Conservation (phyloP, 352 stramenopile species). For the Phytophthora sojae region DNA sequence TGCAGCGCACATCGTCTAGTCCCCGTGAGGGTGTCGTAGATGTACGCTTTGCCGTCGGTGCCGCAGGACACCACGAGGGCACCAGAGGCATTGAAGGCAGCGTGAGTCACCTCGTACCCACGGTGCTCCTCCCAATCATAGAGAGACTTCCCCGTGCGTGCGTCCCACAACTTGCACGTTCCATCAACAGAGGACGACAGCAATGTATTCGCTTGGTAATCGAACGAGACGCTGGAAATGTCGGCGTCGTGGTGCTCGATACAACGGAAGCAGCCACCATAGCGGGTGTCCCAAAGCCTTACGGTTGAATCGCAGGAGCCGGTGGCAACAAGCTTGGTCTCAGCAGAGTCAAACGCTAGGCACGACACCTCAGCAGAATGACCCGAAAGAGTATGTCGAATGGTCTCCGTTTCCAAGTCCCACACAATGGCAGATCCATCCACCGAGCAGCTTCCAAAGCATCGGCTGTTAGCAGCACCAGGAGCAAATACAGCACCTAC, state of each 20-base stretch:
- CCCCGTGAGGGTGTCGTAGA: conserved; percentile 81
- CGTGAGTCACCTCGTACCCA: conserved; percentile 57
- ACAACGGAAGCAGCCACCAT: conserved; percentile 74
- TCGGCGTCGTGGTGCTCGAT: conserved; percentile 65
- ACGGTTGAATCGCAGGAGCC: conserved; percentile 76
- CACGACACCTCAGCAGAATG: conserved; percentile 79
- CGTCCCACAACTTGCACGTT: conserved; percentile 79
- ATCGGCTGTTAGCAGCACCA: conserved; percentile 24
- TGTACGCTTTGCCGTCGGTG: conserved; percentile 57
- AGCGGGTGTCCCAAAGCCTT: conserved; percentile 75
- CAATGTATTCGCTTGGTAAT: conserved; percentile 64
- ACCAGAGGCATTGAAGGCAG: conserved; percentile 72
- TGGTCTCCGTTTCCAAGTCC: conserved; percentile 59
- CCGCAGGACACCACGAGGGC: conserved; percentile 66
- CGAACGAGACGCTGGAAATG: conserved; percentile 71
- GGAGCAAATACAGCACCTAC: conserved; percentile 57
- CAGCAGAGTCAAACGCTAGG: conserved; percentile 58
- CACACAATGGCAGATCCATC: conserved; percentile 75
- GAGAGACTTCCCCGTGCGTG: conserved; percentile 64
- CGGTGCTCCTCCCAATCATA: conserved; percentile 67
- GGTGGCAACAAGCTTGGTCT: conserved; percentile 56
- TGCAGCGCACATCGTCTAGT: conserved; percentile 50
- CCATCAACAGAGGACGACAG: conserved; percentile 63
- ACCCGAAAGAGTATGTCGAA: conserved; percentile 51
- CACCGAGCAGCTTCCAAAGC: conserved; percentile 78